Base-by-base conservation (phyloP, 495 filamentous ascomycete species). In the Penicillium waksmanii region DNA sequence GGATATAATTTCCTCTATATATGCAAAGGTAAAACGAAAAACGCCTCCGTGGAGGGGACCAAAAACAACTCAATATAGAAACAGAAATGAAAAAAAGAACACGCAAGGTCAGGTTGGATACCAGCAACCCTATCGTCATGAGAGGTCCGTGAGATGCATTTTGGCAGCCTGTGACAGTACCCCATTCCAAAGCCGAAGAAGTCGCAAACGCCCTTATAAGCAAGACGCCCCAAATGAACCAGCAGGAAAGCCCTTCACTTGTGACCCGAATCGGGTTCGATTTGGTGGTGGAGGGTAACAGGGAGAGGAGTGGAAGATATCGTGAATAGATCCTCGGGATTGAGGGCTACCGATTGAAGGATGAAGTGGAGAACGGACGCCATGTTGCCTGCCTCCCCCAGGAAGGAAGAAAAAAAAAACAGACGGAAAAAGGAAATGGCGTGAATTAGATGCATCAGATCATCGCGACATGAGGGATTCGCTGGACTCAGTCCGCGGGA, bases 401-500 rank as follows among this genome's bases (percentile, higher is more conserved):
- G 34, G 34, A 33, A 51, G 34, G 53, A 46, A 23, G 23, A 51
- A 42, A 51, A 38, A 11, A 33, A 51, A 27, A 54, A 44, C 5
- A 44, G 21, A 40, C n/a, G 36, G 55, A 47, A 47, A 27, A 35
- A 52, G 36, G 53, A 56, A 50, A 58, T 38, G 54, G 54, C 33
- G 18, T 43, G 11, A 43, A 31, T 31, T 31, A 7, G 51, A 33
- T 12, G 57, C 36, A 36, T 69, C 60, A 52, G 21, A 51, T 69
- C 67, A 77, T 66, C 73, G 57, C 56, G 69, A 68, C 71, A 77
- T 75, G 55, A 79, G 69, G 19, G 76, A 79, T 43, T 79, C 76
- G 65, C 74, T 79, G 1, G 76, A 79, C 56, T 77, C 74, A 1
- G 73, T 76, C 11, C 76, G 66, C 10, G 74, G 76, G 70, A 78